phyloP scores from a whole-genome alignment of 768 basidiomycete species.

The Piloderma croceum region DNA sequence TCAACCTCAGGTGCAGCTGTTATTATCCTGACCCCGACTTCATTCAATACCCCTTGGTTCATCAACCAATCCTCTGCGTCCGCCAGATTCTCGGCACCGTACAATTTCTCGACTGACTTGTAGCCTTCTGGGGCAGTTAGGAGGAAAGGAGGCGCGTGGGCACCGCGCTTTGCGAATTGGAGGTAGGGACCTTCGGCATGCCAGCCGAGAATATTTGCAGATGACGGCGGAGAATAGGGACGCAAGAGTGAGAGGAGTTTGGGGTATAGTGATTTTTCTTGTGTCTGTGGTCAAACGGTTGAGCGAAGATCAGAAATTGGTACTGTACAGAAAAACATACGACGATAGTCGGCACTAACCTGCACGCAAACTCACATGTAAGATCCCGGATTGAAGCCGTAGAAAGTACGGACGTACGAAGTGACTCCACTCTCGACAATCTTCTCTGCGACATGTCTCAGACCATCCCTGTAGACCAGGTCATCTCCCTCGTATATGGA shows the following conservation, averaged over 20 bases:
- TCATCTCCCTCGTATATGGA: constrained; percentile 75
- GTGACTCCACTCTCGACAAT: constrained; percentile 88
- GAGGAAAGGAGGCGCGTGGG: constrained; percentile 68
- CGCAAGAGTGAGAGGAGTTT: constrained; percentile 62
- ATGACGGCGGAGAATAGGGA: constrained; percentile 56
- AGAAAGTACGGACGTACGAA: constrained; percentile 45
- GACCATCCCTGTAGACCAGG: constrained; percentile 57
- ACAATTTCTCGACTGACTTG: constrained; percentile 66
- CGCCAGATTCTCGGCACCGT: constrained; percentile 59
- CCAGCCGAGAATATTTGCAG: constrained; percentile 80
- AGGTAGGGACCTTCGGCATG: constrained; percentile 91
- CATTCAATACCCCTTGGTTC: constrained; percentile 24
- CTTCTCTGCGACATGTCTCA: constrained; percentile 65
- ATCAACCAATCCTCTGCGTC: constrained; percentile 66
- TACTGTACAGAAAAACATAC: constrained; percentile 34
- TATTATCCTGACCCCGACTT: constrained; percentile 64
- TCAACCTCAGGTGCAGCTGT: constrained; percentile 84
- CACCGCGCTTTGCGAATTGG: constrained; percentile 75
- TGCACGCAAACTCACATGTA: constrained; percentile 19
- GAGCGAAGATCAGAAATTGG: constrained; percentile 1
- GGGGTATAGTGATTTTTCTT: constrained; percentile 70
- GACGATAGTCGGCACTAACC: constrained; percentile 64
- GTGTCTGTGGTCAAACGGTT: constrained; percentile 46
- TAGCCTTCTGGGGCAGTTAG: constrained; percentile 57
- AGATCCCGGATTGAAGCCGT: not conserved